A percentile compares a stretch with the other conserved stretches of the same genome.
Evolutionary conservation across 2,329 filamentous ascomycete species (phyloP).

Genomic region (Colletotrichum eremochloae): DNA sequence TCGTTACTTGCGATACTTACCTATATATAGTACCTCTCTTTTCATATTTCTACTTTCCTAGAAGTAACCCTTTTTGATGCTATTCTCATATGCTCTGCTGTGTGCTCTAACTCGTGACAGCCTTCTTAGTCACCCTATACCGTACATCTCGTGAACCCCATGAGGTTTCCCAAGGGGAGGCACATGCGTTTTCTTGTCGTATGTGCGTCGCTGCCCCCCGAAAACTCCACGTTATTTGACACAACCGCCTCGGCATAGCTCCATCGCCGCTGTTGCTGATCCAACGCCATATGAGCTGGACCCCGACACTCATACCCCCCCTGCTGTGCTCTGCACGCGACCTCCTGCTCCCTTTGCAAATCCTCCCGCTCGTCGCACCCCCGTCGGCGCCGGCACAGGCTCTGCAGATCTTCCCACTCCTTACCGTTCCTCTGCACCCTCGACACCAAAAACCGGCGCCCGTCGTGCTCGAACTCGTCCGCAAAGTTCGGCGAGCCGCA

Average conservation of each 20-base stretch:
- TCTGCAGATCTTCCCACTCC: slow-evolving; percentile 14
- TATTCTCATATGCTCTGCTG: too few species aligned
- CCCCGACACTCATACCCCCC: background rate
- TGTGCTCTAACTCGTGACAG: too few species aligned
- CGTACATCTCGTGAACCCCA: background rate
- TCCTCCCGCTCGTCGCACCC: background rate
- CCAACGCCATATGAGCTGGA: background rate
- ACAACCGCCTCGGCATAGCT: background rate
- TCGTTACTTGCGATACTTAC: too few species aligned
- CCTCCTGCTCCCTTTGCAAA: background rate
- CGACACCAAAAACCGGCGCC: slow-evolving; percentile 16
- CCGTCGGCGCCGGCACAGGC: background rate
- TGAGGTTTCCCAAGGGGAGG: background rate
- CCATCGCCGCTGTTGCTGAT: background rate
- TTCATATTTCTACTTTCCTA: too few species aligned
- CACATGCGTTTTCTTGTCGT: background rate
- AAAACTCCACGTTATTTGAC: background rate
- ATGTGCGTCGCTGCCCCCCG: background rate
- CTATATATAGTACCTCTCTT: too few species aligned
- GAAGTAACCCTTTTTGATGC: too few species aligned
- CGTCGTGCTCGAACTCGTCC: slow-evolving; percentile 17
- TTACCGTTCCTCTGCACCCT: slow-evolving; percentile 11
- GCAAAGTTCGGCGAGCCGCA: slow-evolving; percentile 16
- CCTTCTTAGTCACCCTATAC: background rate
- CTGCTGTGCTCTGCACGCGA: too few species aligned